Conservation (phyloP, 1,284 basidiomycete species). For the Melanopsichium pennsylvanicum region DNA sequence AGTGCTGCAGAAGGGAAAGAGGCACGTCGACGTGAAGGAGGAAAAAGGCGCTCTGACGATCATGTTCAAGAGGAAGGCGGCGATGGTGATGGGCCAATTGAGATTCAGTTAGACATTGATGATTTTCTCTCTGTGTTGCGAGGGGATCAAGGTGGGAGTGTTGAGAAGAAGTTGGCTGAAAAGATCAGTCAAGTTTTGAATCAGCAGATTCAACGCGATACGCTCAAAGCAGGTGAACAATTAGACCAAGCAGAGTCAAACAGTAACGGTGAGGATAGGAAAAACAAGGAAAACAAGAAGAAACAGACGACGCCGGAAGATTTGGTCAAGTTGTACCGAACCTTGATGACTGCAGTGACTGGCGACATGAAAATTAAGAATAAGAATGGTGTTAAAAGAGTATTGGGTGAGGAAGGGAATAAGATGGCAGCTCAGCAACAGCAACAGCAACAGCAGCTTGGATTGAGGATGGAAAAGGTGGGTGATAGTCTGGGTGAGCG, state of each 20-base stretch:
- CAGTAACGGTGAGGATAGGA: neutral
- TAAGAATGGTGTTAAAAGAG: no score
- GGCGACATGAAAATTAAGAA: no score
- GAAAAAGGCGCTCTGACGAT: constrained; percentile 26
- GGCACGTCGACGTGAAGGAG: constrained; percentile 1
- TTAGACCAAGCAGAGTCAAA: no score
- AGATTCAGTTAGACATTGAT: constrained; percentile 34
- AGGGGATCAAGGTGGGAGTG: constrained; percentile 6
- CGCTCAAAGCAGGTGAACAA: no score
- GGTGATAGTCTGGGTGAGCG: constrained; percentile 40
- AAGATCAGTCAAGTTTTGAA: constrained; percentile 24
- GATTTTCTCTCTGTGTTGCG: constrained; percentile 25
- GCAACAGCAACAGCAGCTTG: neutral
- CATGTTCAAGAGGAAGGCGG: neutral
- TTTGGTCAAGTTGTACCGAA: constrained; percentile 12
- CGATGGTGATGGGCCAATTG: constrained; percentile 6
- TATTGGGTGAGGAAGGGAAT: neutral
- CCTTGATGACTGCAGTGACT: constrained; percentile 8
- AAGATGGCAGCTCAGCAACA: neutral
- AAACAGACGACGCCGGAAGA: constrained; percentile 15
- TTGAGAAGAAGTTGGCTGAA: constrained; percentile 30
- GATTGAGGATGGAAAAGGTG: constrained; percentile 38
- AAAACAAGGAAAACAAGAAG: neutral
- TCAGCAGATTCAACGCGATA: constrained; percentile 2
- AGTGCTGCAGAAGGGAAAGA: neutral